Evolutionary conservation across 1,284 basidiomycete genomes (phyloP), one percentile per base, ranked within the genome.

Genomic region (Ceratobasidium sp.): DNA sequence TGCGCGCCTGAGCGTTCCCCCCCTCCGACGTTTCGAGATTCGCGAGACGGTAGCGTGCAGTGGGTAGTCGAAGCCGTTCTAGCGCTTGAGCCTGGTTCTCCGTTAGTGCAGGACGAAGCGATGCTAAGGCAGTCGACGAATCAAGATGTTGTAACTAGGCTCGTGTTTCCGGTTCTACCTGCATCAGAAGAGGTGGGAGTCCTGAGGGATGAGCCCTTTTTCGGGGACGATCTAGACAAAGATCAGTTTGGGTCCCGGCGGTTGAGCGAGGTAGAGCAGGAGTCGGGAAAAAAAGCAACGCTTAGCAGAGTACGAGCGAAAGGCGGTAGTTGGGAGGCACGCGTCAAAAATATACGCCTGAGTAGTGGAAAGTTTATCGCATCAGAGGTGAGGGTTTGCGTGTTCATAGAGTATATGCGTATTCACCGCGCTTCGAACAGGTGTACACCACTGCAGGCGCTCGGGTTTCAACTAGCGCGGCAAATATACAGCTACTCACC

Each of bases 151-250:
- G 57, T 74, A 7, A 64, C 71, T 15, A 74, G 71, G 38, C 61
- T 74, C 20, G 61, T 74, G 12, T 74, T 74, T 64, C 71, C 71
- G 33, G 71, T 74, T 9, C 33, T 64, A 12, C 71, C 71, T 10
- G 17, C 59, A 15, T 33, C 44, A 3, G 61, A 74, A 33, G 71
- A 74, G 23, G 61, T 65, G 5, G 42, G 59, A 12, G 46, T 26
- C 7, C n/a, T 74, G 59, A 74, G 48, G 48, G 59, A 74, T 13
- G 71, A 64, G 48, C 71, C 71, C n/a, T 74, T 64, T 44, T 74
- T 74, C 62, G 59, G 71, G 7, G 40, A 62, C n/a, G 28, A 74
- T 23, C 59, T 26, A 7, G 44, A 17, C 4, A 23, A 3, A 15
- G 46, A 62, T 9, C 40, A 20, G 28, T 65, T 50, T 40, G 61